A percentile compares a stretch with the other conserved stretches of the same genome.
Evolutionary conservation across 345 rosid genomes (phyloP).

Genomic region (Trapa incisa): DNA sequence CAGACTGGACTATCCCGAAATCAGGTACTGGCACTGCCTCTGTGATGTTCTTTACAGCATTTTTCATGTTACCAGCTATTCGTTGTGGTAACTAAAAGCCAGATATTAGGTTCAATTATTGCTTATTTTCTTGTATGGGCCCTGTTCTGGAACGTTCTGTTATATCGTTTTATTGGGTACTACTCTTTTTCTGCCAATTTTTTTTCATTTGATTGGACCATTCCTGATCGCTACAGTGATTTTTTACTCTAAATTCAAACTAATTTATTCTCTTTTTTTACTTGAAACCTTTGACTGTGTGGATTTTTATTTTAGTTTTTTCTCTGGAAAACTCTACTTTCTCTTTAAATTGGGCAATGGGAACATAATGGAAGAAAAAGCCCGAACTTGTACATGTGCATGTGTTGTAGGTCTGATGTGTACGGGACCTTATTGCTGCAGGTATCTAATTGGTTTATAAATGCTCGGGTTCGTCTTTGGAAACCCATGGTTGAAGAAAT

Average conservation of each 20-base stretch:
- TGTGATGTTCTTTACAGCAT: not conserved
- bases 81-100: not conserved
- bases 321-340: too few relatives aligned
- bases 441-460: conserved; percentile 10
- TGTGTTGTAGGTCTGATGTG: not conserved
- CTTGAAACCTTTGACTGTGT: too few relatives aligned
- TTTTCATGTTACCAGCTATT: not conserved
- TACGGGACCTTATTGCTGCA: not conserved
- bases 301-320: too few relatives aligned
- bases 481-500: conserved; percentile 11
- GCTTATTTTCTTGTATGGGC: not conserved
- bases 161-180: not conserved
- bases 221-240: not conserved
- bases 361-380: not conserved
- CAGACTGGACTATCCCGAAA: conserved; percentile 9
- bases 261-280: too few relatives aligned
- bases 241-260: too few relatives aligned
- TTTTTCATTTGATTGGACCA: not conserved
- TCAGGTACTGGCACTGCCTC: conserved; percentile 3
- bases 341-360: not conserved
- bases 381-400: not conserved
- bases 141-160: not conserved
- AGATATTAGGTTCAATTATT: not conserved
- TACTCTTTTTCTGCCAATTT: not conserved
- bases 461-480: conserved; percentile 12